These are phyloP conservation scores for Lactarius hatsudake DNA, from an alignment of 768 basidiomycete species.

Conservation along the genomic window DNA sequence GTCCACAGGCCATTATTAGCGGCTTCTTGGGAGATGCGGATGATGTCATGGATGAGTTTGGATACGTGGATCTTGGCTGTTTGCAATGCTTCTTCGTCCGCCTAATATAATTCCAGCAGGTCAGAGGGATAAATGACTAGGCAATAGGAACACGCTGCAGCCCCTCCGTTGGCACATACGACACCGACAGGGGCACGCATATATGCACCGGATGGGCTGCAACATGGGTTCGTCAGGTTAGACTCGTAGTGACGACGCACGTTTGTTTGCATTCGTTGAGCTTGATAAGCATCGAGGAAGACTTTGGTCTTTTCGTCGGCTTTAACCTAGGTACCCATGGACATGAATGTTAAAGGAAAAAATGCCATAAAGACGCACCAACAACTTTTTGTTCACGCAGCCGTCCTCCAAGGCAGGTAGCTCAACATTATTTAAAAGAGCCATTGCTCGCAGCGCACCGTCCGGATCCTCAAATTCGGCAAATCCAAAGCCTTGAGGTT, in stretches of 20 bases:
- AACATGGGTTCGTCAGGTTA: conserved; percentile 9
- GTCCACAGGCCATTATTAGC: conserved; percentile 70
- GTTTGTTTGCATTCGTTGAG: conserved; percentile 76
- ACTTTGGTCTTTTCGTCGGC: conserved; percentile 93
- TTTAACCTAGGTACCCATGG: conserved; percentile 70
- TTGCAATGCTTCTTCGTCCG: conserved; percentile 63
- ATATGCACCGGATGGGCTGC: conserved; percentile 12
- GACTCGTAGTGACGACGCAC: conserved; percentile 48
- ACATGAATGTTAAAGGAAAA: not conserved
- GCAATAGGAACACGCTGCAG: conserved; percentile 5
- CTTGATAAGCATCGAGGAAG: conserved; percentile 82
- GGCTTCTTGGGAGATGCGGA: conserved; percentile 67
- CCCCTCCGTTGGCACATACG: conserved; percentile 4
- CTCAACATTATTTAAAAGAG: conserved; percentile 59
- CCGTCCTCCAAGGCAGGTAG: conserved; percentile 61
- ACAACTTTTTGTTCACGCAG: conserved; percentile 58
- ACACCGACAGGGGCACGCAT: not conserved
- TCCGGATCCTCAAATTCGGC: conserved; percentile 95
- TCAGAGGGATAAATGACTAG: conserved; percentile 10
- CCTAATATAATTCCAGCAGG: conserved; percentile 41
- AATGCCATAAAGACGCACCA: conserved; percentile 51
- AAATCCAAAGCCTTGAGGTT: conserved; percentile 96
- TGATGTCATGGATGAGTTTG: conserved; percentile 67
- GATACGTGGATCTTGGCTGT: conserved; percentile 65
- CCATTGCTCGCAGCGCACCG: conserved; percentile 75